Conservation (phyloP, 2,329 filamentous ascomycete genomes). For the Alternaria infectoria region DNA sequence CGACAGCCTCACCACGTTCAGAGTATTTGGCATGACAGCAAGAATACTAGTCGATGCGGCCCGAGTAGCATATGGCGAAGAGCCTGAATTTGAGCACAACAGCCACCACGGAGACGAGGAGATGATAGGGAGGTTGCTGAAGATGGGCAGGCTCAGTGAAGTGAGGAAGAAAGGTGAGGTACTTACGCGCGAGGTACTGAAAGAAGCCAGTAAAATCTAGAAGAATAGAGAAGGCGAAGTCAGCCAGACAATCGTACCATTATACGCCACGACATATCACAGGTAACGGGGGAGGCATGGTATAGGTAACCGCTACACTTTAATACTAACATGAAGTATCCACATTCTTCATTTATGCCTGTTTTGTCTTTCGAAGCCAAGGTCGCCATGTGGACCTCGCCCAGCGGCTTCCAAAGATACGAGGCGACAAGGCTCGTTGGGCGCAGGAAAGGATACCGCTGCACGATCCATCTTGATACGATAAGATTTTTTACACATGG, state of each 20-base stretch:
- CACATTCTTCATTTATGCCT: neutral
- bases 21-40: constrained; percentile 95
- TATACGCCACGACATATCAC: neutral
- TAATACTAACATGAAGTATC: neutral
- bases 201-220: constrained; percentile 57
- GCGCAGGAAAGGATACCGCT: neutral
- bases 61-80: constrained; percentile 78
- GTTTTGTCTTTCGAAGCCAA: neutral
- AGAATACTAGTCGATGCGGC: constrained; percentile 88
- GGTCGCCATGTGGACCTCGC: neutral
- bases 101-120: constrained; percentile 70
- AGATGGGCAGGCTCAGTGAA: constrained; percentile 63
- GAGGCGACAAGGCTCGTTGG: neutral
- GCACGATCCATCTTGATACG: neutral
- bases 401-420: neutral
- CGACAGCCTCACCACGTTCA: constrained; percentile 66
- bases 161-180: constrained; percentile 59
- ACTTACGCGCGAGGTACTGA: constrained; percentile 59
- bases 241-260: neutral
- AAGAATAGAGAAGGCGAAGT: neutral
- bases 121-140: constrained; percentile 64
- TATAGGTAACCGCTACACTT: neutral
- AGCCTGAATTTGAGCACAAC: constrained; percentile 83
- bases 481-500: neutral
- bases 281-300: neutral